Conservation (phyloP, 371 early-diverging fungal genomes). For the Mortierella sp. region DNA sequence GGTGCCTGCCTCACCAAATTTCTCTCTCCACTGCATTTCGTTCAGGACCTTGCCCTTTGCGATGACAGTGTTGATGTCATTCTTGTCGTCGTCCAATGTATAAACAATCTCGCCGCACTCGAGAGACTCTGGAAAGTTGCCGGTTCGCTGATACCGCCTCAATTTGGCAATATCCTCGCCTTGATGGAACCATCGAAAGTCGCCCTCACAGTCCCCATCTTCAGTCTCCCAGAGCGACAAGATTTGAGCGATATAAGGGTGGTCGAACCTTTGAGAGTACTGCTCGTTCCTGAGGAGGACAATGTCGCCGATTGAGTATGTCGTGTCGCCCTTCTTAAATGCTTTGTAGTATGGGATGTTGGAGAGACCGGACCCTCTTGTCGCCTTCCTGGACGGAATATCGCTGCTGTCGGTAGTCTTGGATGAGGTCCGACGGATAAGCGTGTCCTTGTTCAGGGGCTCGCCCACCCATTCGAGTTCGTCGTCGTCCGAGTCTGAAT, state of each 20-base stretch:
- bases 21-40: conserved; percentile 30
- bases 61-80: conserved; percentile 57
- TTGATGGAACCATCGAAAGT: conserved; percentile 66
- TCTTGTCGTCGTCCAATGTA: conserved; percentile 63
- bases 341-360: conserved; percentile 46
- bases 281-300: conserved; percentile 53
- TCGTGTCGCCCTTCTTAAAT: conserved; percentile 31
- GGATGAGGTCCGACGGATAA: conserved; percentile 21
- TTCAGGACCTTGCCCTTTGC: conserved; percentile 58
- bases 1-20: conserved; percentile 14
- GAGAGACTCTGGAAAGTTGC: conserved; percentile 41
- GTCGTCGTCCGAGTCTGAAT: conserved; percentile 47
- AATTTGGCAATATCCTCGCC: conserved; percentile 40
- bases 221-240: conserved; percentile 65
- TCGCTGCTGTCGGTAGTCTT: background rate
- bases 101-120: conserved; percentile 60
- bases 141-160: conserved; percentile 28
- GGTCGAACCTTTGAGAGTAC: conserved; percentile 40
- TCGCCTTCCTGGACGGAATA: conserved; percentile 29
- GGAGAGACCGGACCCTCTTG: conserved; percentile 52
- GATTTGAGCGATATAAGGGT: conserved; percentile 61
- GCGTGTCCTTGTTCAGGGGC: conserved; percentile 45
- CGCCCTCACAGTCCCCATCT: conserved; percentile 54
- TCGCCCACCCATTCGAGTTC: conserved; percentile 45
- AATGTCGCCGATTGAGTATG: conserved; percentile 41